Percentiles rank a stretch among this genome's conserved stretches.
Conservation (phyloP, 2,329 filamentous ascomycete genomes). For the Hymenoscyphus linearis region DNA sequence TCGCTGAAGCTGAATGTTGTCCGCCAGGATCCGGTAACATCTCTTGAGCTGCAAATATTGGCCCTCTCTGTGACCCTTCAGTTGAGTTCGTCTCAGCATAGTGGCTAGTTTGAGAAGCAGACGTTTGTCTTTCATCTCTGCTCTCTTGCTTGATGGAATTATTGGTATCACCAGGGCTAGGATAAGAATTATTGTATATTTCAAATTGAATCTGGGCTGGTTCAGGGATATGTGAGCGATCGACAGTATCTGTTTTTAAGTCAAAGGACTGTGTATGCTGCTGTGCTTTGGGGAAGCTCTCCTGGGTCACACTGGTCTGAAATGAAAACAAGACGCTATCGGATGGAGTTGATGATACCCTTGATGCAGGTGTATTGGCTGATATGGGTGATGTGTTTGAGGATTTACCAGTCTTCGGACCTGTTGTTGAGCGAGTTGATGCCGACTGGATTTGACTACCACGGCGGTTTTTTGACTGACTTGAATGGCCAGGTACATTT, state of each 20-base stretch:
- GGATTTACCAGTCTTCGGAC: constrained; percentile 12
- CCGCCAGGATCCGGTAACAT: constrained; percentile 13
- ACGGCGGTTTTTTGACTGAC: constrained; percentile 10
- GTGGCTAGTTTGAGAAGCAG: neutral
- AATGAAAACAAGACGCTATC: constrained; percentile 10
- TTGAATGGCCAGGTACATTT: neutral
- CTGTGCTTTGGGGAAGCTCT: neutral
- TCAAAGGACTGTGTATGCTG: constrained; percentile 1
- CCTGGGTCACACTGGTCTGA: neutral
- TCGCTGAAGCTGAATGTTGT: constrained; percentile 11
- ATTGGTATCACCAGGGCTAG: neutral
- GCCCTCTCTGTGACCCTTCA: constrained; percentile 16
- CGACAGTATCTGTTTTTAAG: constrained; percentile 13
- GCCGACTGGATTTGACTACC: constrained; percentile 3
- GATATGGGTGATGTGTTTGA: constrained; percentile 2
- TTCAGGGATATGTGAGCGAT: constrained; percentile 19
- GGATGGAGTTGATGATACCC: constrained; percentile 6
- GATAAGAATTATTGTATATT: neutral
- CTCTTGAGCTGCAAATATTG: constrained; percentile 7
- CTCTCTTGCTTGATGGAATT: constrained; percentile 18
- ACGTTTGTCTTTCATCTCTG: neutral
- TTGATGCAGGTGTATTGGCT: constrained; percentile 3
- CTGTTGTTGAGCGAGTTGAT: constrained; percentile 6
- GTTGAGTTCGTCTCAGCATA: constrained; percentile 10
- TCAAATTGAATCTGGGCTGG: constrained; percentile 6